These are phyloP conservation scores for Ajuga chamaepitys DNA, from an alignment of 257 asterid genomes.

Conservation along the genomic window DNA sequence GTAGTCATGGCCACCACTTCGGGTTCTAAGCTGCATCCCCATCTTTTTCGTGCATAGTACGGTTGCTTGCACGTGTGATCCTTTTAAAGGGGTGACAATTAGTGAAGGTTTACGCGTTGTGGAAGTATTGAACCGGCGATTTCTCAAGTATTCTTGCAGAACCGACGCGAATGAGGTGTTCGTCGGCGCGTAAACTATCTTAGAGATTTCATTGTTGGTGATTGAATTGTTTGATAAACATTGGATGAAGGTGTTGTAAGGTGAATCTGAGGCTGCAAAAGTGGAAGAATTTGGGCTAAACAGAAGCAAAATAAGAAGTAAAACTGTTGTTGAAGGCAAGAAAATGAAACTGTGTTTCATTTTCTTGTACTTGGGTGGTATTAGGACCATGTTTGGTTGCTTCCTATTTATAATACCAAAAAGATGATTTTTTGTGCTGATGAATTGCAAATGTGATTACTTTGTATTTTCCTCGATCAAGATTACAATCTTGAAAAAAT, in stretches of 20 bases:
- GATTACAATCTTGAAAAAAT: too few species aligned
- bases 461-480: too few species aligned
- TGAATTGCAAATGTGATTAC: too few species aligned
- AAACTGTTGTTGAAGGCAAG: background rate
- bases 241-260: background rate
- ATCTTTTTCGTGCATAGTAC: conserved; percentile 21
- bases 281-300: background rate
- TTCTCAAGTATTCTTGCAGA: background rate
- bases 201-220: background rate
- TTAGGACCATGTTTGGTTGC: background rate
- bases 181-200: background rate
- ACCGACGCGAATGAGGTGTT: background rate
- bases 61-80: conserved; percentile 15
- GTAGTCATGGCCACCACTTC: conserved; percentile 57
- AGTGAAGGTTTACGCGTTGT: background rate
- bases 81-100: conserved; percentile 26
- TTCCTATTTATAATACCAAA: background rate
- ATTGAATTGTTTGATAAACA: background rate
- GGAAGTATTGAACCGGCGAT: background rate
- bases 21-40: conserved; percentile 26
- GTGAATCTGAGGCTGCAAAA: background rate
- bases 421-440: too few species aligned
- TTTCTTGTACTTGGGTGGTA: background rate
- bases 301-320: background rate
- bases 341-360: background rate